Evolutionary conservation across 192 early-diverging fungal genomes (phyloP), one percentile per base, ranked within the genome.

Genomic region (Backusella morwellensis): DNA sequence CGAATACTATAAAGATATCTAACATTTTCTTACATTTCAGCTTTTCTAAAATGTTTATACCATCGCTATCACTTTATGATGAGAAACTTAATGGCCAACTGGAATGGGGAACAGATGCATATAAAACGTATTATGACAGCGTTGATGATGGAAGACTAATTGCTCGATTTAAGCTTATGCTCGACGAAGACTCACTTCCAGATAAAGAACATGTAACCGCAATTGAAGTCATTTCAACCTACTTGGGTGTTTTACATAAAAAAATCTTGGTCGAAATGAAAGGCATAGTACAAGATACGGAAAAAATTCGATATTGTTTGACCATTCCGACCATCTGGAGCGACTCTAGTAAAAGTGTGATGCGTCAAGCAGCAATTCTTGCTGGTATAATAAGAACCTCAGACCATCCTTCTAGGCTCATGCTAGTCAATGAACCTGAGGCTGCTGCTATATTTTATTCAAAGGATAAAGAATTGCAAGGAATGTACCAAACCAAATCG

Each of bases 281-380:
- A 26, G 19, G 6, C 9, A 4, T 66, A 7, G 19, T n/a, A 36
- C 7, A 70, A 7, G 19, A 79, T 3, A 40, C 38, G 56, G 67
- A 77, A 59, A 77, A 82, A 17, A 80, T 82, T 67, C 73, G 81
- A 4, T 72, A 77, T 56, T 88, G 87, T 75, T 81, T 88, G 8
- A 86, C 87, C 23, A 82, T 88, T 1, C 87, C 87, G 4, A 85
- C 87, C 29, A 88, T 88, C 83, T 88, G 87, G 87, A 83, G 81
- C 26, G 87, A 88, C 72, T 80, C 78, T 34, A 85, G 85, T 23
- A 88, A 88, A 52, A 82, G 85, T 0, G 77, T 81, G 14, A 88
- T 83, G 80, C 83, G 87, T 19, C 81, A 88, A 69, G 87, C 87
- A 44, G 85, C 87, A 12, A 83, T 86, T 35, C 85, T 81, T 44